phyloP scores from a whole-genome alignment of 495 filamentous ascomycete species.

The Podospora tetraspora region DNA sequence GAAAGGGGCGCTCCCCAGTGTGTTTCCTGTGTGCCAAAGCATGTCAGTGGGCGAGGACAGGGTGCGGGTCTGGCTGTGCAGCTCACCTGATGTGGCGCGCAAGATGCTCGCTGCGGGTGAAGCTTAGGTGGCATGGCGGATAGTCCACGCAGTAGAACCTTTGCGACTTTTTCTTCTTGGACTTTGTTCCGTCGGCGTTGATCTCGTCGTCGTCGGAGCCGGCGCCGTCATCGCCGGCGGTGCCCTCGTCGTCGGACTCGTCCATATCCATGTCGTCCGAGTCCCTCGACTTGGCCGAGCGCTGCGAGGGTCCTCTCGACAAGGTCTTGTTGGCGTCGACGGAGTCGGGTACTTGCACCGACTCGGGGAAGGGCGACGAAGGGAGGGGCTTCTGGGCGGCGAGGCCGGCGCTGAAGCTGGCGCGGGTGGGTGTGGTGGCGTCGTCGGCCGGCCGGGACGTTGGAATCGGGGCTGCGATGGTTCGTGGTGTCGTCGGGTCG shows the following conservation, averaged over 20 bases:
- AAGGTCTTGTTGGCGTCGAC: conserved; percentile 35
- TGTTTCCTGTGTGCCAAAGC: conserved; percentile 63
- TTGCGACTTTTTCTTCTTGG: conserved; percentile 95
- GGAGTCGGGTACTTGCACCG: conserved; percentile 44
- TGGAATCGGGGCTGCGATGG: conserved; percentile 39
- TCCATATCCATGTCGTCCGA: conserved; percentile 75
- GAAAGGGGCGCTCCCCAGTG: conserved; percentile 93
- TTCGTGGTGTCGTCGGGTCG: conserved; percentile 59
- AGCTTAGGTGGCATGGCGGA: conserved; percentile 89
- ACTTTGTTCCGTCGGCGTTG: conserved; percentile 57
- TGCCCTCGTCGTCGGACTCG: conserved; percentile 58
- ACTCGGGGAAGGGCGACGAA: conserved; percentile 50
- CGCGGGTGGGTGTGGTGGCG: conserved; percentile 57
- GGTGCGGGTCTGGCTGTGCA: neutral
- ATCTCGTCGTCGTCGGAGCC: conserved; percentile 74
- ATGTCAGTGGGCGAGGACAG: conserved; percentile 25
- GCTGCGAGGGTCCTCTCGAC: conserved; percentile 57
- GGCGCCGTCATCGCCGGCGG: conserved; percentile 51
- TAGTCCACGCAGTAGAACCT: conserved; percentile 97
- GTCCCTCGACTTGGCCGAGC: conserved; percentile 57
- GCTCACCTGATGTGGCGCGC: conserved; percentile 85
- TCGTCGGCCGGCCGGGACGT: conserved; percentile 38
- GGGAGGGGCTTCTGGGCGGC: conserved; percentile 58
- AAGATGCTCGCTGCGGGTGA: conserved; percentile 93
- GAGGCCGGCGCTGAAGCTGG: conserved; percentile 47